These are phyloP conservation scores for Xylaria sp. DNA, from an alignment of 2,329 filamentous ascomycete species.

Conservation along the genomic window DNA sequence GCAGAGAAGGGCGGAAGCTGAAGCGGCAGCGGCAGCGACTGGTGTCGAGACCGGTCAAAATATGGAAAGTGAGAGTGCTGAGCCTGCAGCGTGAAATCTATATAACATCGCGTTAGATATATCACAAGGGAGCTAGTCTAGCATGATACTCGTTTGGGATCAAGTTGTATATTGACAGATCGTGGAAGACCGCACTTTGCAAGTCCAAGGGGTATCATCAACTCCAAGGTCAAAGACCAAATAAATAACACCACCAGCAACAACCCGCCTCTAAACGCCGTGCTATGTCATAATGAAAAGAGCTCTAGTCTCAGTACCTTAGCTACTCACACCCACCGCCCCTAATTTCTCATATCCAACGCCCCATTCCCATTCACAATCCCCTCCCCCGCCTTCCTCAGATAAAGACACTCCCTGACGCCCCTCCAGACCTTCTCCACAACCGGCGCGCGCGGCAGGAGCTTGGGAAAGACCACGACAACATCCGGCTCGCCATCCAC, in stretches of 20 bases:
- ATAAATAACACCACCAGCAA: background rate
- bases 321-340: background rate
- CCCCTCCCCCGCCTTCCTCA: conserved; percentile 25
- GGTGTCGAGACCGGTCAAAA: conserved; percentile 27
- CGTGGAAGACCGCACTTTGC: background rate
- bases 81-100: conserved; percentile 38
- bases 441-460: conserved; percentile 78
- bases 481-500: conserved; percentile 89
- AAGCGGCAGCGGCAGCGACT: conserved; percentile 51
- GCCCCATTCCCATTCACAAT: conserved; percentile 38
- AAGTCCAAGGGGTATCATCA: conserved; percentile 32
- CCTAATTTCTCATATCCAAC: conserved; percentile 13
- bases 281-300: conserved; percentile 2
- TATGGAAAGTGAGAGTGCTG: conserved; percentile 44
- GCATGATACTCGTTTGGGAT: background rate
- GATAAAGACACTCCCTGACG: conserved; percentile 80
- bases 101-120: background rate
- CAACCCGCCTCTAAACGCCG: conserved; percentile 8
- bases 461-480: conserved; percentile 91
- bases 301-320: background rate
- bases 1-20: conserved; percentile 41
- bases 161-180: conserved; percentile 10
- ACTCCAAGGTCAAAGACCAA: conserved; percentile 12
- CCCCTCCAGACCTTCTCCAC: conserved; percentile 93
- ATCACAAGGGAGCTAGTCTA: background rate